Evolutionary conservation across 495 filamentous ascomycete species (phyloP).

Genomic region (Aspergillus affinis): DNA sequence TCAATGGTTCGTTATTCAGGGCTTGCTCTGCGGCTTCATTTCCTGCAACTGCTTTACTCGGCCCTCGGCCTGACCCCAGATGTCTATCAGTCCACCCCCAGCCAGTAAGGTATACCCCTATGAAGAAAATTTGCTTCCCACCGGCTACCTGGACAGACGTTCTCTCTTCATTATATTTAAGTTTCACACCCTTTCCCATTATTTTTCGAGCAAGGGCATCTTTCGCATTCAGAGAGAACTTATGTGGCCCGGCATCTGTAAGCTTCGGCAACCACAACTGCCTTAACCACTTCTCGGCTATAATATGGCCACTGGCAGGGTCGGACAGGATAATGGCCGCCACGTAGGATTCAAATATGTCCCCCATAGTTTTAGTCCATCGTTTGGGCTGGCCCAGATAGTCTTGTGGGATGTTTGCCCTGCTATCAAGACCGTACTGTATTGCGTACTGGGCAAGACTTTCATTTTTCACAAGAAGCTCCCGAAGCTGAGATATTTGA

Average conservation of each 20-base stretch:
- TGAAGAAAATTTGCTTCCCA: constrained; percentile 59
- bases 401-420: constrained; percentile 50
- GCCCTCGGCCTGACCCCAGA: constrained; percentile 66
- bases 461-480: constrained; percentile 73
- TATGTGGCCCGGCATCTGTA: constrained; percentile 38
- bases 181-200: constrained; percentile 56
- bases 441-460: constrained; percentile 65
- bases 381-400: constrained; percentile 44
- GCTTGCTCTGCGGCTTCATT: constrained; percentile 67
- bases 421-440: constrained; percentile 65
- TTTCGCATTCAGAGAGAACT: constrained; percentile 43
- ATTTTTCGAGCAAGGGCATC: constrained; percentile 56
- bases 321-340: constrained; percentile 72
- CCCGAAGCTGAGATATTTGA: constrained; percentile 62
- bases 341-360: constrained; percentile 87
- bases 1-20: constrained; percentile 56
- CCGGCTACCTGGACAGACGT: constrained; percentile 53
- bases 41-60: constrained; percentile 73
- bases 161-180: constrained; percentile 63
- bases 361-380: constrained; percentile 69
- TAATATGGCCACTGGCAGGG: constrained; percentile 54
- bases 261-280: constrained; percentile 62
- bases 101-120: constrained; percentile 72
- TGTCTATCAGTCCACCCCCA: constrained; percentile 65
- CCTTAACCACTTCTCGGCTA: constrained; percentile 66